Evolutionary conservation across 208 protist genomes (phyloP).

Genomic region (Leishmania turanica): DNA sequence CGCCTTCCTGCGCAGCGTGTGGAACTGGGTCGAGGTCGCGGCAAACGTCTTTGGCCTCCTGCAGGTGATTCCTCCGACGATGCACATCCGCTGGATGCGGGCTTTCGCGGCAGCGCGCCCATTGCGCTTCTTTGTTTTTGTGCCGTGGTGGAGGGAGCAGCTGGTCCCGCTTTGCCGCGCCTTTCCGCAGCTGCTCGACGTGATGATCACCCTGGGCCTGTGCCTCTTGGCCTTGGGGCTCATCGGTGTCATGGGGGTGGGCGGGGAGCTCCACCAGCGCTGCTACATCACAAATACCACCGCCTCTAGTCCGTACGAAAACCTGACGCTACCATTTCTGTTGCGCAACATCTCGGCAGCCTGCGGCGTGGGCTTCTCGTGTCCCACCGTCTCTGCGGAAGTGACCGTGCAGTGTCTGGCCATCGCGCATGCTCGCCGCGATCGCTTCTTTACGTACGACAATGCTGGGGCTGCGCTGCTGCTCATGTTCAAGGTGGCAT

Average conservation of each 20-base stretch:
- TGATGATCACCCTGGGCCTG: constrained; percentile 29
- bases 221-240: constrained; percentile 41
- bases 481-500: constrained; percentile 32
- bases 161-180: constrained; percentile 30
- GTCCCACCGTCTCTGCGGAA: constrained; percentile 5
- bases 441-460: constrained; percentile 30
- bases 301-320: neutral
- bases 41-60: constrained; percentile 55
- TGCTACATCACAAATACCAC: constrained; percentile 37
- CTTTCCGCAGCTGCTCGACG: constrained; percentile 35
- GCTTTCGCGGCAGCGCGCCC: constrained; percentile 48
- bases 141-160: constrained; percentile 26
- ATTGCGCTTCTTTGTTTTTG: constrained; percentile 39
- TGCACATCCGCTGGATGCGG: constrained; percentile 55
- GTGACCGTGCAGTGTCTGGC: constrained; percentile 27
- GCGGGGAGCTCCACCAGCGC: constrained; percentile 24
- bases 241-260: constrained; percentile 36
- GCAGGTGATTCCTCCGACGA: constrained; percentile 40
- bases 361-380: constrained; percentile 18
- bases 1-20: constrained; percentile 45
- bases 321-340: constrained; percentile 17
- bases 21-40: constrained; percentile 53
- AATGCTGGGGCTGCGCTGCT: constrained; percentile 49
- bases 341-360: constrained; percentile 20
- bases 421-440: neutral